Evolutionary conservation across 176 grass and related monocot species (phyloP), one percentile per base, ranked within the genome.

Genomic region (Phoenix dactylifera): DNA sequence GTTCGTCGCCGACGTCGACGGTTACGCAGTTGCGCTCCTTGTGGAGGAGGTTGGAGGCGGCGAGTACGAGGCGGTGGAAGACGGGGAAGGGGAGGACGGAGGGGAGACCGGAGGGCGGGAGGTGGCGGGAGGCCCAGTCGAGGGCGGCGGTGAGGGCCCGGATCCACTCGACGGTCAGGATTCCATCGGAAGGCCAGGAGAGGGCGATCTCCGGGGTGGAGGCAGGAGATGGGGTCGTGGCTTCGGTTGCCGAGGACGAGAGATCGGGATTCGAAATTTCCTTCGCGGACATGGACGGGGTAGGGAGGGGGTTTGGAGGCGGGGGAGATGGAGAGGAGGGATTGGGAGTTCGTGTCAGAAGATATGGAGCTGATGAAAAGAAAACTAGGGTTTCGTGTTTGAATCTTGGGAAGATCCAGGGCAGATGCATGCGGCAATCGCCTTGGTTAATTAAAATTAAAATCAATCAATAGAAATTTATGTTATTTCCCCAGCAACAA

Each of bases 21-120:
- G 76, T 78, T 7, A 98, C 73, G 30, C 80, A 79, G 70, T 98
- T 98, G 66, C 87, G 84, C 62, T 98, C 93, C 52, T 76, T 80
- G 76, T 98, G 93, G 24, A 98, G 84, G 63, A 88, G 60, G 68
- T 79, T 73, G 62, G 93, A 81, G 7, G 88, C 93, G 44, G 82
- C 59, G 49, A 88, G 60, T 53, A 98, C 68, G 17, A 98, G 81
- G 3, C 84, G 78, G 32, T 85, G 81, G 49, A 92, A 72, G 50
- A 98, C 16, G 19, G 77, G 62, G 3, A 74, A 4, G 3, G 93
- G 71, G 39, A 98, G 79, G 12, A 98, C 49, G 15, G 66, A 1
- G 1, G 84, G 93, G 70, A 98, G 79, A 4, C 67, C 54, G 56
- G 83, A 86, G 23, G 84, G 70, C 6, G 75, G 81, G 30, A 98